phyloP scores from a whole-genome alignment of 208 protist genomes.

The Leishmania braziliensis region DNA sequence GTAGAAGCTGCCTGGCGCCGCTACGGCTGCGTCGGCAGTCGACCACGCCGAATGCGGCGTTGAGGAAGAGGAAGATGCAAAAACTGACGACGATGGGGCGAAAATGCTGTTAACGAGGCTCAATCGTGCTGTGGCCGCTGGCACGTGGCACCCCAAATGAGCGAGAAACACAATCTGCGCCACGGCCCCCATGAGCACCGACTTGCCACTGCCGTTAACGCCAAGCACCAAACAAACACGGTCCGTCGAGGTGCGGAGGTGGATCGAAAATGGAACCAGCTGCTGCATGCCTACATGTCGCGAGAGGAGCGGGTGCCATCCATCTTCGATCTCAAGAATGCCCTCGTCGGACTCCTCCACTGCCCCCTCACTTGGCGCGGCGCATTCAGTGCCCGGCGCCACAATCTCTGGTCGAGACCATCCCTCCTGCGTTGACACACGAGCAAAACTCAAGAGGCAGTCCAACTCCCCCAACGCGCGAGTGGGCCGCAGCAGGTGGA shows the following conservation, averaged over 20 bases:
- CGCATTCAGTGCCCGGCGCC: background rate
- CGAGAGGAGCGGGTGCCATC: conserved; percentile 75
- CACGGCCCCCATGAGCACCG: conserved; percentile 91
- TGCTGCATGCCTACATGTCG: conserved; percentile 35
- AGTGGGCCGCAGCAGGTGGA: conserved; percentile 58
- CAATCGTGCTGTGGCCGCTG: conserved; percentile 56
- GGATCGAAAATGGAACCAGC: conserved; percentile 59
- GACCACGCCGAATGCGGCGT: background rate
- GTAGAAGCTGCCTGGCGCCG: conserved; percentile 57
- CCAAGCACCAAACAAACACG: conserved; percentile 82
- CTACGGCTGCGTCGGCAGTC: background rate
- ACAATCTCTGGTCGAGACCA: conserved; percentile 59
- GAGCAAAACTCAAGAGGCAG: conserved; percentile 72
- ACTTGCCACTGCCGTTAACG: conserved; percentile 92
- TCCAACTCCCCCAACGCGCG: conserved; percentile 71
- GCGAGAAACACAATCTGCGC: conserved; percentile 92
- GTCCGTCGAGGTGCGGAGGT: conserved; percentile 28
- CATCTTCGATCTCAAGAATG: conserved; percentile 58
- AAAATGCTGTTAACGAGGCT: conserved; percentile 65
- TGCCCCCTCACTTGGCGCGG: background rate
- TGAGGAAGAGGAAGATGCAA: background rate
- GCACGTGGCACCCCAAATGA: conserved; percentile 94
- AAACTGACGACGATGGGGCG: conserved; percentile 24
- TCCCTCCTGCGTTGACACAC: conserved; percentile 62
- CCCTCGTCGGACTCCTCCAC: conserved; percentile 24